These are phyloP conservation scores for Lipomyces spencermartinsiae DNA, from an alignment of 805 yeast genomes.

Conservation along the genomic window DNA sequence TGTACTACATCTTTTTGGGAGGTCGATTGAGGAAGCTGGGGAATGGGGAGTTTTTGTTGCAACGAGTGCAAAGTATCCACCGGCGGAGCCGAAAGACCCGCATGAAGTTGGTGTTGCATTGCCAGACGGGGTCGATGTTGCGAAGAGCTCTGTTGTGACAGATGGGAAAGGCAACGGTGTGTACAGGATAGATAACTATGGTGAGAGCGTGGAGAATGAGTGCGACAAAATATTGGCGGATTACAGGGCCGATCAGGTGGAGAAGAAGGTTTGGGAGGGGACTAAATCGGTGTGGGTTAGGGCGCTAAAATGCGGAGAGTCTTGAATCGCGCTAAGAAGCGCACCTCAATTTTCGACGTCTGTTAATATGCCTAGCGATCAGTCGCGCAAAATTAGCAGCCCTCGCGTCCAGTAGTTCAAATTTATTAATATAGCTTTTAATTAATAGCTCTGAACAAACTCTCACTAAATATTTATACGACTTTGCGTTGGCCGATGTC, in stretches of 20 bases:
- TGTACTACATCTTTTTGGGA: neutral
- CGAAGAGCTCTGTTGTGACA: constrained; percentile 1
- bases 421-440: too few species aligned
- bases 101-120: neutral
- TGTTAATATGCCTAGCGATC: too few species aligned
- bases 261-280: constrained; percentile 1
- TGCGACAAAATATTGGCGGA: neutral
- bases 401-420: too few species aligned
- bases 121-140: neutral
- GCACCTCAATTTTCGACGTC: too few species aligned
- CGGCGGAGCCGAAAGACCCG: neutral
- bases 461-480: too few species aligned
- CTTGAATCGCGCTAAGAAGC: neutral
- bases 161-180: constrained; percentile 1
- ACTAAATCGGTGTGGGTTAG: neutral
- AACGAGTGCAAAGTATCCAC: constrained; percentile 9
- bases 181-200: neutral
- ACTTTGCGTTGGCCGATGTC: too few species aligned
- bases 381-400: too few species aligned
- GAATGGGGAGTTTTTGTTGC: constrained; percentile 4
- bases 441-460: too few species aligned
- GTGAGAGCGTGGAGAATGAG: constrained; percentile 4
- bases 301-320: neutral
- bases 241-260: neutral
- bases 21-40: constrained; percentile 5